Evolutionary conservation across 768 basidiomycete genomes (phyloP).

Genomic region (Austroboletus festivus): DNA sequence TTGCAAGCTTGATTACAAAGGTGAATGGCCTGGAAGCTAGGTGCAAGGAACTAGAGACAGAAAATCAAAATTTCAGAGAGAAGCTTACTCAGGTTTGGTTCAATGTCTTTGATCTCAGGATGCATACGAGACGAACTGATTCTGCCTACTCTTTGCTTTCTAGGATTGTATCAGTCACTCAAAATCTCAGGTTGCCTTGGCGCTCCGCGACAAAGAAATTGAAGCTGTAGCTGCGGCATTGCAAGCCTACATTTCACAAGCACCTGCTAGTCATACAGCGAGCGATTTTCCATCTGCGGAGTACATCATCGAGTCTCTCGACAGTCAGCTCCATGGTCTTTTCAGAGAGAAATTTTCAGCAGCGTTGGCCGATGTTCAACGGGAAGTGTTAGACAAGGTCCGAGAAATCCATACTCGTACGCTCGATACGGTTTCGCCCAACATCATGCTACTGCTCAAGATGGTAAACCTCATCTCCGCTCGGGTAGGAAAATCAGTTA

Average conservation of each 20-base stretch:
- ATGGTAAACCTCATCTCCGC: constrained; percentile 33
- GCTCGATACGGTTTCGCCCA: constrained; percentile 25
- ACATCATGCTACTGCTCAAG: constrained; percentile 22
- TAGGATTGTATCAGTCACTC: constrained; percentile 15
- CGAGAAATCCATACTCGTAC: constrained; percentile 21
- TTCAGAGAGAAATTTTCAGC: constrained; percentile 23
- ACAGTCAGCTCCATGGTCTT: constrained; percentile 22
- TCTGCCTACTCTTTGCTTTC: neutral
- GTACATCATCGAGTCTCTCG: constrained; percentile 30
- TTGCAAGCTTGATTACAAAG: constrained; percentile 32
- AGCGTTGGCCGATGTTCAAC: constrained; percentile 19
- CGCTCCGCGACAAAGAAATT: constrained; percentile 24
- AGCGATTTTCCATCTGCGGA: constrained; percentile 25
- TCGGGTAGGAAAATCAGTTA: constrained; percentile 22
- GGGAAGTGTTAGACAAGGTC: constrained; percentile 23
- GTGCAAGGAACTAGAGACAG: constrained; percentile 22
- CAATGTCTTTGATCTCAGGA: neutral
- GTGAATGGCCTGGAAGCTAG: constrained; percentile 21
- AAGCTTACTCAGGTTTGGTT: constrained; percentile 27
- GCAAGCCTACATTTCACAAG: constrained; percentile 32
- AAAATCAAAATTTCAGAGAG: constrained; percentile 27
- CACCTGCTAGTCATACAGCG: constrained; percentile 9
- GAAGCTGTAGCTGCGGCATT: constrained; percentile 31
- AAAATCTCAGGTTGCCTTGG: constrained; percentile 11
- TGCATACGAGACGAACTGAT: constrained; percentile 1